Evolutionary conservation across 2,329 filamentous ascomycete genomes (phyloP).

Genomic region (Botrytis cinerea): DNA sequence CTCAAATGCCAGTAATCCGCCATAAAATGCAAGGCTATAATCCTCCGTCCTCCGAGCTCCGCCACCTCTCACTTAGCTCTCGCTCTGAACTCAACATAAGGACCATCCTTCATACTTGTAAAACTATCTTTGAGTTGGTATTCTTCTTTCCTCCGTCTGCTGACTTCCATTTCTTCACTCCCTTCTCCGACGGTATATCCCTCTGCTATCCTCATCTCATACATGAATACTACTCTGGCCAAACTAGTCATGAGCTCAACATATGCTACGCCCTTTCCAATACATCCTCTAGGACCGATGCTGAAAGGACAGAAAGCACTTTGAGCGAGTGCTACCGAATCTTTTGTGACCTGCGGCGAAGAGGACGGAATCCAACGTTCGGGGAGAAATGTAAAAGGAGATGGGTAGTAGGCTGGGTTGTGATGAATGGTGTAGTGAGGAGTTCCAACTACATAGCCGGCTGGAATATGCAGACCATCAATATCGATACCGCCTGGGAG

Average conservation of each 20-base stretch:
- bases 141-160: conserved; percentile 58
- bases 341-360: conserved; percentile 27
- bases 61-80: neutral
- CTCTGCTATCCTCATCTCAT: conserved; percentile 35
- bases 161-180: conserved; percentile 51
- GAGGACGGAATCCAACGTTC: conserved; percentile 48
- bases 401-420: conserved; percentile 47
- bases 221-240: conserved; percentile 32
- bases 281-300: conserved; percentile 37
- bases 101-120: conserved; percentile 71
- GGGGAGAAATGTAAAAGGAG: conserved; percentile 46
- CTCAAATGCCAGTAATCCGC: neutral
- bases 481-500: conserved; percentile 33
- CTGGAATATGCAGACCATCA: conserved; percentile 41
- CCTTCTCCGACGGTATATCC: conserved; percentile 55
- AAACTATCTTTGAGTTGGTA: conserved; percentile 74
- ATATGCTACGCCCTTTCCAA: conserved; percentile 36
- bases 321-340: conserved; percentile 31
- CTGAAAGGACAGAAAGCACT: conserved; percentile 36
- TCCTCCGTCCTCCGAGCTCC: rapidly evolving
- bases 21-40: neutral
- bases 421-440: conserved; percentile 50
- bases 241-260: conserved; percentile 33
- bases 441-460: conserved; percentile 48
- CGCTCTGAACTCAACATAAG: conserved; percentile 63